Evolutionary conservation across 2,329 filamentous ascomycete species (phyloP), one percentile per base, ranked within the genome.

Genomic region (Cordyceps cateniannulata): DNA sequence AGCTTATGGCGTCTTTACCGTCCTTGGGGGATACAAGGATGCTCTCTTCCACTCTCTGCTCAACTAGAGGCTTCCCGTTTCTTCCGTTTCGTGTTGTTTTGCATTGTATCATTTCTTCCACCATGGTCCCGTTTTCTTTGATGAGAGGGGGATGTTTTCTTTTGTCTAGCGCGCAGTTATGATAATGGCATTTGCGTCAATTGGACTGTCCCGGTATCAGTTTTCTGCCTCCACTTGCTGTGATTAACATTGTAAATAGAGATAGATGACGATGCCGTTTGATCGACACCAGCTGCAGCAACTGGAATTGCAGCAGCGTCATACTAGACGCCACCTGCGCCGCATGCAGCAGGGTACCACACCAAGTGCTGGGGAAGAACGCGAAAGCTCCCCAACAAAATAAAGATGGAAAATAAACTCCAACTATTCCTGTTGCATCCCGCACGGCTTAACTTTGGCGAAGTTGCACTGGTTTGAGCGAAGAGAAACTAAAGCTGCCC

Each of bases 101-200:
- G n/a, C n/a, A n/a, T n/a, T 40, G 10, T 8, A 22, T 52, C 22
- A 40, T 38, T 10, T 38, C 8, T 25, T 44, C 42, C 42, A 18
- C 35, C 35, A 12, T 42, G 38, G 7, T 42, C 2, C 5, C 18
- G 6, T 20, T 16, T 22, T 24, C 40, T 2, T 47, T 7, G 6
- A 16, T 6, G 32, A 54, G 38, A 20, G 51, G 16, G 25, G 14
- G 32, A 47, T 10, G 18, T 38, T 16, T n/a, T 49, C 42, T 7
- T 48, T 48, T 47, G 53, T 57, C 53, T 49, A 57, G 54, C 54
- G 54, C 44, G 54, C 44, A 14, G 27, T 57, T 57, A 35, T 48
- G 42, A 45, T 47, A 32, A 56, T 56, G 35, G 54, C 54, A 48
- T 57, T 49, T 56, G 40, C 54, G 48, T 57, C 44, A 57, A 57